These are phyloP conservation scores for Collybiopsis luxurians DNA, from an alignment of 768 basidiomycete species.

Conservation along the genomic window DNA sequence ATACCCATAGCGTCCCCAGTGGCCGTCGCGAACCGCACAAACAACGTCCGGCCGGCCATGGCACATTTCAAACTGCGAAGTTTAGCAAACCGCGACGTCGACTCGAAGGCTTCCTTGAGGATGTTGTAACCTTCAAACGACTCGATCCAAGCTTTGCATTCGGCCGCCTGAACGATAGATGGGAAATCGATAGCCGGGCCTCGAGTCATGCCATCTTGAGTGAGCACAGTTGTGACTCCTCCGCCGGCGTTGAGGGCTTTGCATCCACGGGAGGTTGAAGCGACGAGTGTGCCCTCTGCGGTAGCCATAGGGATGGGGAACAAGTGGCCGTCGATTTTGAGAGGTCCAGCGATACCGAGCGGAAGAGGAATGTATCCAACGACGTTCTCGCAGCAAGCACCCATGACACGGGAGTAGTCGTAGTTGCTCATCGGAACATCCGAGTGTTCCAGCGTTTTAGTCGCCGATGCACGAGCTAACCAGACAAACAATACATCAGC, in stretches of 20 bases:
- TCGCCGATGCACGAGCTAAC: slow-evolving; percentile 81
- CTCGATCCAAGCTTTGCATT: slow-evolving; percentile 86
- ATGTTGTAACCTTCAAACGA: slow-evolving; percentile 72
- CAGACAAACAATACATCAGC: slow-evolving; percentile 5
- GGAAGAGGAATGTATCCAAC: slow-evolving; percentile 96
- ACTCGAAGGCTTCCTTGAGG: slow-evolving; percentile 87
- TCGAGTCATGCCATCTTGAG: slow-evolving; percentile 94
- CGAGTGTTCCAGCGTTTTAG: slow-evolving; percentile 80
- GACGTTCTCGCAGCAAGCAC: slow-evolving; percentile 99
- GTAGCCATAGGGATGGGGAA: slow-evolving; percentile 98
- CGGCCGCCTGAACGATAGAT: slow-evolving; percentile 70
- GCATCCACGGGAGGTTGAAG: slow-evolving; percentile 95
- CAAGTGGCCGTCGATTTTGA: slow-evolving; percentile 81
- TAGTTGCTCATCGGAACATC: slow-evolving; percentile 82
- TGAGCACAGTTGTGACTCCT: slow-evolving; percentile 92
- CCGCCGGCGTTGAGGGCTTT: slow-evolving; percentile 97
- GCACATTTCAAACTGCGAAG: slow-evolving; percentile 84
- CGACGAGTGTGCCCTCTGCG: slow-evolving; percentile 98
- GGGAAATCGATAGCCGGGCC: slow-evolving; percentile 99
- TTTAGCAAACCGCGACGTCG: slow-evolving; percentile 90
- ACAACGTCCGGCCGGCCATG: slow-evolving; percentile 91
- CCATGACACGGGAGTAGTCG: slow-evolving; percentile 91
- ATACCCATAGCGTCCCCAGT: slow-evolving; percentile 99
- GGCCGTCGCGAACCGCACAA: slow-evolving; percentile 88
- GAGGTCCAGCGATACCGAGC: slow-evolving; percentile 93